These are phyloP conservation scores for Trichosporon faecale DNA, from an alignment of 1,284 basidiomycete species.

Conservation along the genomic window DNA sequence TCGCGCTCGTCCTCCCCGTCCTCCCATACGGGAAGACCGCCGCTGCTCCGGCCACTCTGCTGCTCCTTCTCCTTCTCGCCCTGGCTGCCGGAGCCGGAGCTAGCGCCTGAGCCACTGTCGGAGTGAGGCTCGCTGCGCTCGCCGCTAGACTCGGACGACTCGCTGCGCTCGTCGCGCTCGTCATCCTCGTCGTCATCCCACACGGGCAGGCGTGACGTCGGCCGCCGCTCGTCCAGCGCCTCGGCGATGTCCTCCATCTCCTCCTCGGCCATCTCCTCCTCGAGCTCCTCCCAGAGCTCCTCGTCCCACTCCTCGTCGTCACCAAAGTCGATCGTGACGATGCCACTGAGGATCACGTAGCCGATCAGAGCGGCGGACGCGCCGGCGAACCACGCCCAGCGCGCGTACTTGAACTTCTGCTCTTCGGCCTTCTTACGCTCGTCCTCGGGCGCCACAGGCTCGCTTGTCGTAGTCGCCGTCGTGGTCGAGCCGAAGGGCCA, in stretches of 20 bases:
- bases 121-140: constrained; percentile 4
- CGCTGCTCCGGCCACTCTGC: constrained; percentile 10
- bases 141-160: constrained; percentile 49
- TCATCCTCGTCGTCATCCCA: constrained; percentile 17
- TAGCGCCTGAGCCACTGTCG: no score
- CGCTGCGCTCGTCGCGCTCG: constrained; percentile 39
- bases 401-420: constrained; percentile 34
- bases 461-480: not conserved
- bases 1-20: not conserved
- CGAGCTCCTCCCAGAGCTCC: constrained; percentile 9
- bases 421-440: constrained; percentile 27
- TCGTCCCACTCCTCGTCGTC: constrained; percentile 29
- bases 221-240: not conserved
- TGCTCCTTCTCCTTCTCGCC: constrained; percentile 8
- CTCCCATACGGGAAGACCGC: not conserved
- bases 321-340: constrained; percentile 52
- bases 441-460: not conserved
- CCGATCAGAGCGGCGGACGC: constrained; percentile 60
- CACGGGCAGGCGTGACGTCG: constrained; percentile 5
- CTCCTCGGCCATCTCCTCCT: constrained; percentile 15
- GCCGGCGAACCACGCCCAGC: constrained; percentile 45
- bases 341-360: constrained; percentile 86
- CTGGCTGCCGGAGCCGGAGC: no score
- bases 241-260: constrained; percentile 20
- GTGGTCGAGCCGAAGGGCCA: not conserved